These are phyloP conservation scores for Cubamyces lactineus DNA, from an alignment of 768 basidiomycete genomes.

Conservation along the genomic window DNA sequence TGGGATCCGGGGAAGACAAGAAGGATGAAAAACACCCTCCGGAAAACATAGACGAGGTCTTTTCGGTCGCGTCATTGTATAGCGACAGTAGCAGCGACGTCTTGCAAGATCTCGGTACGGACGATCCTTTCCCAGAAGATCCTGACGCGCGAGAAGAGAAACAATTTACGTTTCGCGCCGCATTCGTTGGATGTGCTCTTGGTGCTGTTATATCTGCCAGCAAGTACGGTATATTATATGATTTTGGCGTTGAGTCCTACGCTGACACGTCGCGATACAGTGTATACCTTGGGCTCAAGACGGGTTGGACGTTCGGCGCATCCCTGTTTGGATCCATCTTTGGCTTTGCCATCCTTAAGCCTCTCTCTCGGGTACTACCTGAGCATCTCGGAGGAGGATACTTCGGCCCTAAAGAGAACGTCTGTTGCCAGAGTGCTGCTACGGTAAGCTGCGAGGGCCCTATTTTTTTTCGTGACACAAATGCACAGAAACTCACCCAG, in stretches of 20 bases:
- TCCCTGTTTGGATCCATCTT: constrained; percentile 30
- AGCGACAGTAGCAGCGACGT: constrained; percentile 14
- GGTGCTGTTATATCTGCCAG: constrained; percentile 30
- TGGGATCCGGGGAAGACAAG: background rate
- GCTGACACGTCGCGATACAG: background rate
- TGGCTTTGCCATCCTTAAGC: constrained; percentile 30
- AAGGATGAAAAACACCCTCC: constrained; percentile 18
- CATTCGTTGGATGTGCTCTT: constrained; percentile 25
- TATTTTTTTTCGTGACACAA: too few relatives aligned
- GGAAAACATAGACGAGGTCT: constrained; percentile 4
- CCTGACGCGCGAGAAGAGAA: constrained; percentile 25
- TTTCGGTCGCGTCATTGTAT: constrained; percentile 6
- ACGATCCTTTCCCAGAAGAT: constrained; percentile 26
- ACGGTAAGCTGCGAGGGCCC: constrained; percentile 8
- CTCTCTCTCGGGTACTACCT: constrained; percentile 23
- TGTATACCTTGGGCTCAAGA: constrained; percentile 28
- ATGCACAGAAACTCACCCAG: background rate
- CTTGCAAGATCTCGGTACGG: constrained; percentile 18
- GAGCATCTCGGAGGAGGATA: constrained; percentile 26
- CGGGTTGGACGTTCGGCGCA: constrained; percentile 29
- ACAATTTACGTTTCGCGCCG: constrained; percentile 28
- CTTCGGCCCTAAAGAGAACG: constrained; percentile 31
- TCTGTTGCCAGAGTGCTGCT: constrained; percentile 29
- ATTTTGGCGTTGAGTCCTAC: background rate
- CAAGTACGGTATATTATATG: constrained; percentile 15